A percentile compares a stretch with the other conserved stretches of the same genome.
Conservation (phyloP, 768 basidiomycete genomes). For the Ephemerocybe angulata region DNA sequence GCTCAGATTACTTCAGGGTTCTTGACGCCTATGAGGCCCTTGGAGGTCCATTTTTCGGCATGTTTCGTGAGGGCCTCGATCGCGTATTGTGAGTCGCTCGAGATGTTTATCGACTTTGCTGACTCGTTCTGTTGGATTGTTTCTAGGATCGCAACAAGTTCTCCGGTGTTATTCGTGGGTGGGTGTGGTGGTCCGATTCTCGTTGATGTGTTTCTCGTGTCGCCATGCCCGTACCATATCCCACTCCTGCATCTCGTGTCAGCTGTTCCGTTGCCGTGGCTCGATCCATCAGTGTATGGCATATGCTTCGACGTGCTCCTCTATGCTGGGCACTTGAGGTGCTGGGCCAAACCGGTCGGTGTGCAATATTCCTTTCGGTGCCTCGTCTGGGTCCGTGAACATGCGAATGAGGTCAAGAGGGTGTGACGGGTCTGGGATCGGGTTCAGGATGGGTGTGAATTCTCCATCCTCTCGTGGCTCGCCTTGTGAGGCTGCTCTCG, state of each 20-base stretch:
- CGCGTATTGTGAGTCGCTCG: constrained; percentile 8
- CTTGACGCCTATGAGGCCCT: constrained; percentile 12
- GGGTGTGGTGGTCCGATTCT: background rate
- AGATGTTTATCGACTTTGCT: background rate
- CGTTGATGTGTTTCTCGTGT: background rate
- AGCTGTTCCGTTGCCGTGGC: background rate
- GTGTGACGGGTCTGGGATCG: background rate
- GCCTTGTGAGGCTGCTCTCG: no score
- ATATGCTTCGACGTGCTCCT: background rate
- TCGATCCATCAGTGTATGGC: constrained; percentile 11
- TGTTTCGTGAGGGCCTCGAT: background rate
- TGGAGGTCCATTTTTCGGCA: constrained; percentile 8
- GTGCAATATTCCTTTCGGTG: background rate
- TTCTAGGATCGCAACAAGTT: background rate
- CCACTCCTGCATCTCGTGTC: constrained; percentile 2
- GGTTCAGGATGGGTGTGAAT: no score
- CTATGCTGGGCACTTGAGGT: background rate
- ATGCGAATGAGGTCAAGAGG: background rate
- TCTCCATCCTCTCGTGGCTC: no score
- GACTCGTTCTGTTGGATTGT: background rate
- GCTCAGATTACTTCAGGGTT: background rate
- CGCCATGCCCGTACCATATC: background rate
- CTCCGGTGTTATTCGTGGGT: background rate
- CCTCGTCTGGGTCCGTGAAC: background rate
- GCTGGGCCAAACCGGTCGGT: background rate